phyloP scores from a whole-genome alignment of 768 basidiomycete species.

The Tephrocybe sp. region DNA sequence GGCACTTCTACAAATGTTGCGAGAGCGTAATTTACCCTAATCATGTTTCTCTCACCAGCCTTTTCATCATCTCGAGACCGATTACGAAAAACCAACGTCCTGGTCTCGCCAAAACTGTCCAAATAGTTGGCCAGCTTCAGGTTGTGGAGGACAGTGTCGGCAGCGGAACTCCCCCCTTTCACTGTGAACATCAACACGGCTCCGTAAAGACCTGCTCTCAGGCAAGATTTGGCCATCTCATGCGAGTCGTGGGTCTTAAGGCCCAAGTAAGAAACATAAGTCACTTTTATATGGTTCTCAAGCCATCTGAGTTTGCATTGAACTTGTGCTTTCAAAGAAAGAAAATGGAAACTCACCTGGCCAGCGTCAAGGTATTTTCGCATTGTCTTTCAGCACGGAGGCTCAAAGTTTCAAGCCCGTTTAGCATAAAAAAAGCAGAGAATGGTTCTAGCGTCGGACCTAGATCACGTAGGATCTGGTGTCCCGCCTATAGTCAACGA shows the following conservation, averaged over 20 bases:
- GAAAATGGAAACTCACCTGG: slow-evolving; percentile 25
- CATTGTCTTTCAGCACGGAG: slow-evolving; percentile 49
- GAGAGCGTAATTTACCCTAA: neutral
- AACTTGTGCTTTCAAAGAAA: neutral
- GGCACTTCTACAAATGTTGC: neutral
- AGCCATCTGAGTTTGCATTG: neutral
- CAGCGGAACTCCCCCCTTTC: neutral
- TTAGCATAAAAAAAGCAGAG: slow-evolving; percentile 51
- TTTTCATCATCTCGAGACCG: neutral
- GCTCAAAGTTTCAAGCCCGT: slow-evolving; percentile 58
- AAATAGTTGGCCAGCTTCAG: neutral
- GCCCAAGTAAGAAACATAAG: neutral
- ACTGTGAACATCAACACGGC: neutral
- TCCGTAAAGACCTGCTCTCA: slow-evolving; percentile 1
- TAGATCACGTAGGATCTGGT: slow-evolving; percentile 49
- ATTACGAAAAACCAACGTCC: neutral
- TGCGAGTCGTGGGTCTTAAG: neutral
- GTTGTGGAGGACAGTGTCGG: neutral
- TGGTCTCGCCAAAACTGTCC: neutral
- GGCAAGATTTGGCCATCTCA: neutral
- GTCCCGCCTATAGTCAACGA: too few relatives aligned
- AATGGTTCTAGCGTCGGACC: slow-evolving; percentile 55
- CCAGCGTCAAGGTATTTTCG: slow-evolving; percentile 49
- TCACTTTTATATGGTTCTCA: neutral
- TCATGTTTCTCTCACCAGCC: neutral